These are phyloP conservation scores for Trichoderma simmonsii DNA, from an alignment of 2,329 filamentous ascomycete genomes.

Conservation along the genomic window DNA sequence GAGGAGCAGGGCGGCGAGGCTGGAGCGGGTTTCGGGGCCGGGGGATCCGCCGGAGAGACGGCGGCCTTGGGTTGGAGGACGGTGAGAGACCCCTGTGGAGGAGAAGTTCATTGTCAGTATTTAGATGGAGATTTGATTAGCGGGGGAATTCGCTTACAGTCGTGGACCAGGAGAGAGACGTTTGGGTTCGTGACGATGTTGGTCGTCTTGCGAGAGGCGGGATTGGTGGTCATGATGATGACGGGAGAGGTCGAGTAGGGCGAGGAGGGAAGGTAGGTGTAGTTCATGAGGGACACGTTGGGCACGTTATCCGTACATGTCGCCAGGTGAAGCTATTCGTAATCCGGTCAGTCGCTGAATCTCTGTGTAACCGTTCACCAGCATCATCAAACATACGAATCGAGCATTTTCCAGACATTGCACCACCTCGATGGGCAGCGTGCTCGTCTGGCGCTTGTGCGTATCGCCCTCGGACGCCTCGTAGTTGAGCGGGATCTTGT, in stretches of 20 bases:
- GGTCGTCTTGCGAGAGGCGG: constrained; percentile 71
- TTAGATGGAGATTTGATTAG: not conserved
- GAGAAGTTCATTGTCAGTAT: not conserved
- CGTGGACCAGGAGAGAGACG: constrained; percentile 92
- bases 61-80: constrained; percentile 70
- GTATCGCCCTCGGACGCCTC: constrained; percentile 72
- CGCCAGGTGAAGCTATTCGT: constrained; percentile 80
- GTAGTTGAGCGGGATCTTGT: constrained; percentile 69
- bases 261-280: constrained; percentile 87
- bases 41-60: constrained; percentile 61
- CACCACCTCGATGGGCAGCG: constrained; percentile 79
- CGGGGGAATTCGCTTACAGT: constrained; percentile 52
- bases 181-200: constrained; percentile 82
- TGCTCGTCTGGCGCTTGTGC: constrained; percentile 64
- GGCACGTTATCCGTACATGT: constrained; percentile 81
- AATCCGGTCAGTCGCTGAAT: not conserved
- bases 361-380: constrained; percentile 46
- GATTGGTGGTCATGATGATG: constrained; percentile 91
- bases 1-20: constrained; percentile 76
- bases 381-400: constrained; percentile 60
- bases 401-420: constrained; percentile 91
- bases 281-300: constrained; percentile 97
- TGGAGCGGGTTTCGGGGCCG: constrained; percentile 63
- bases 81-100: constrained; percentile 77
- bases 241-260: constrained; percentile 68